Evolutionary conservation across 192 early-diverging fungal species (phyloP), one percentile per base, ranked within the genome.

Genomic region (Podochytrium sp.): DNA sequence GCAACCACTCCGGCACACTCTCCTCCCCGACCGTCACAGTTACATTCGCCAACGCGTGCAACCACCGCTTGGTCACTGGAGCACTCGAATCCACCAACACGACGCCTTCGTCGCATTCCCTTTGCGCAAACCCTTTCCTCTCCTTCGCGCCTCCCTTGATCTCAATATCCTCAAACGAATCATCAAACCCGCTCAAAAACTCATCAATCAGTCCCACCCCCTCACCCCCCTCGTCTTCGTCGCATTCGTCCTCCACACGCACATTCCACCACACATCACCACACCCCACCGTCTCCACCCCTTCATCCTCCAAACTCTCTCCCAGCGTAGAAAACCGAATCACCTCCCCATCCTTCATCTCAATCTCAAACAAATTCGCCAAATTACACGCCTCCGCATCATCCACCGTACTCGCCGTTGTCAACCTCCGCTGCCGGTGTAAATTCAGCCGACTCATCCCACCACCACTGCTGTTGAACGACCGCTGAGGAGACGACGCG

Each of bases 321-420:
- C 57, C 69, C 0, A 57, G 29, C 2, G 69, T 71, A 0, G 69
- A 71, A 25, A 71, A 71, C 3, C 14, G 30, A 60, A 71, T 71
- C 4, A 57, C 20, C 38, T 71, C 69, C 20, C 69, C 69, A 32
- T 71, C 69, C 25, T 71, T 71, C 69, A 71, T 57, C 43, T 71
- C 69, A 47, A 71, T 71, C 38, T 71, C 69, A 59, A 71, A 71
- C 38, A 59, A 16, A 33, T 71, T 57, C 37, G 53, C 69, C 14
- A 56, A 55, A 25, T 39, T 16, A 32, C 64, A 50, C 0, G 12
- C 14, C 14, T n/a, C 33, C 18, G 40, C 64, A 66, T 43, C 64
- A 50, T 66, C 34, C 29, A 53, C 34, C 2, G 27, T 70, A 7
- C 51, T 34, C 1, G 50, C 12, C 2, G 49, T 35, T 2, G 49